Conservation (phyloP, 352 stramenopile species). For the Phytophthora chlamydospora region DNA sequence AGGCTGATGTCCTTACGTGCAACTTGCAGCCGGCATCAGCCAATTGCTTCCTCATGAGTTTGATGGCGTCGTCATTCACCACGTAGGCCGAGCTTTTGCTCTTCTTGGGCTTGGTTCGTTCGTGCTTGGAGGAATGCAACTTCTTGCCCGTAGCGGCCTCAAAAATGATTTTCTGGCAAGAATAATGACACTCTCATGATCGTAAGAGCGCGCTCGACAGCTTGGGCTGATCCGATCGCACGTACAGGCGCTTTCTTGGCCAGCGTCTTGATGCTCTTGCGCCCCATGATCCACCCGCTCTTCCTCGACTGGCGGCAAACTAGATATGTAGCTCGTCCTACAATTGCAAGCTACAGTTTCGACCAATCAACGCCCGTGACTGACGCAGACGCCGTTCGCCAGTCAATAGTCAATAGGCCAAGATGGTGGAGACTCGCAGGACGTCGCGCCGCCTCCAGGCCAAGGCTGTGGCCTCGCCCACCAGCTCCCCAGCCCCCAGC, state of each 20-base stretch:
- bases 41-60: slow-evolving; percentile 64
- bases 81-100: slow-evolving; percentile 34
- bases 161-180: slow-evolving; percentile 37
- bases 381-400: slow-evolving; percentile 1
- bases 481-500: slow-evolving; percentile 4
- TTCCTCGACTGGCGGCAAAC: neutral
- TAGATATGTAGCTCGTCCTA: slow-evolving; percentile 7
- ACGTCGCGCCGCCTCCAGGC: slow-evolving; percentile 68
- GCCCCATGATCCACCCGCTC: slow-evolving; percentile 12
- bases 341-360: neutral
- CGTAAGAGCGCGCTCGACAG: neutral
- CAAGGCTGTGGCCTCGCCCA: slow-evolving; percentile 33
- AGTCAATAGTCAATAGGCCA: slow-evolving; percentile 23
- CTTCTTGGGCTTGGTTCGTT: slow-evolving; percentile 32
- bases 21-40: slow-evolving; percentile 70
- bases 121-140: slow-evolving; percentile 24
- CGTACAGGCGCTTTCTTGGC: slow-evolving; percentile 48
- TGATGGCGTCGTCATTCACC: slow-evolving; percentile 56
- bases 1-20: slow-evolving; percentile 21
- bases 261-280: slow-evolving; percentile 34
- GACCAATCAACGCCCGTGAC: slow-evolving; percentile 11
- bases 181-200: neutral
- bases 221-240: neutral
- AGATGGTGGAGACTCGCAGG: slow-evolving; percentile 72
- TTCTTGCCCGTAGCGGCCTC: slow-evolving; percentile 27